A percentile compares a stretch with the other conserved stretches of the same genome.
These are phyloP conservation scores for Dorcoceras hygrometricum DNA, from an alignment of 257 asterid species.

Conservation along the genomic window DNA sequence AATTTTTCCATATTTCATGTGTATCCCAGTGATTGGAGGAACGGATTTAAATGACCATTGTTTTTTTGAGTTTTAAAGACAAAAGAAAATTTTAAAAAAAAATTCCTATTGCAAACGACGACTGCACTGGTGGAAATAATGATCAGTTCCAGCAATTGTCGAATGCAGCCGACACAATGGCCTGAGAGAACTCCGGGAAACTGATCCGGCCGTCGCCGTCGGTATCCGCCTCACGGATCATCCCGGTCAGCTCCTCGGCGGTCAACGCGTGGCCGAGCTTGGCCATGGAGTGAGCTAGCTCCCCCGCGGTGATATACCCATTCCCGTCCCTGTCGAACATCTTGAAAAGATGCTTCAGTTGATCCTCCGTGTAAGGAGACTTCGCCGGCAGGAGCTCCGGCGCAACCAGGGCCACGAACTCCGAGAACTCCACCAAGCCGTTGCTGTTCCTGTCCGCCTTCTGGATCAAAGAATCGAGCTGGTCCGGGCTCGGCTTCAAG, in stretches of 20 bases:
- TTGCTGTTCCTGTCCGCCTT: too few relatives aligned
- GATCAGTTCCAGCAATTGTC: conserved; percentile 76
- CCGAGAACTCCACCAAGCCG: conserved; percentile 65
- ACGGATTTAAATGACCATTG: too few relatives aligned
- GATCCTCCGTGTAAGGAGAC: conserved; percentile 90
- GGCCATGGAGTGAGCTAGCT: conserved; percentile 96
- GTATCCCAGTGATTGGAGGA: too few relatives aligned
- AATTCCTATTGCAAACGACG: too few relatives aligned
- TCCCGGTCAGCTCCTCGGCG: conserved; percentile 89
- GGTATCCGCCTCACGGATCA: conserved; percentile 15
- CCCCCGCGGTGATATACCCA: conserved; percentile 78
- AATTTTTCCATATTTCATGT: too few relatives aligned
- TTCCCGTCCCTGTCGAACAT: conserved; percentile 88
- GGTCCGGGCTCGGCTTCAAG: conserved; percentile 77
- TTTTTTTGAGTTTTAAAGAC: too few relatives aligned
- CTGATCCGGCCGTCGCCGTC: conserved; percentile 95
- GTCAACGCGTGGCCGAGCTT: conserved; percentile 86
- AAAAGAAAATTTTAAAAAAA: too few relatives aligned
- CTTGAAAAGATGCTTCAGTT: conserved; percentile 56
- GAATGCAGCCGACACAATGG: conserved; percentile 87
- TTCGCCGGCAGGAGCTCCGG: conserved; percentile 85
- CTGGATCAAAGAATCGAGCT: conserved; percentile 59
- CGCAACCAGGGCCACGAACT: conserved; percentile 85
- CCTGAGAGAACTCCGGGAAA: conserved; percentile 73
- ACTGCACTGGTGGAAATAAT: too few relatives aligned